Percentiles rank a stretch among this genome's conserved stretches.
Evolutionary conservation across 768 basidiomycete species (phyloP).

Genomic region (Myochromella boudieri): DNA sequence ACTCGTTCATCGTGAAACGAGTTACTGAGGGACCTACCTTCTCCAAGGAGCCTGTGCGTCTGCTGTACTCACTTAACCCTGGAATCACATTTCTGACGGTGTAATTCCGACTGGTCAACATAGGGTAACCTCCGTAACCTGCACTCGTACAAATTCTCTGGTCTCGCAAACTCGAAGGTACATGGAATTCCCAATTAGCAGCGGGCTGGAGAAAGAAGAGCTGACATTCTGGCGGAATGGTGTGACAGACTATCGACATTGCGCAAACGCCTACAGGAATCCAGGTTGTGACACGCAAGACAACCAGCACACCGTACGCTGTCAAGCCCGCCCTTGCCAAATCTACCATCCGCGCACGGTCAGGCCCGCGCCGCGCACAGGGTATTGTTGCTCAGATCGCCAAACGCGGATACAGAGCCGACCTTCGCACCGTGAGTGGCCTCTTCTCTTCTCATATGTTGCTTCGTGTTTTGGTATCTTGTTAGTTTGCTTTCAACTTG

Average conservation of each 20-base stretch:
- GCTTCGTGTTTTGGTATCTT: conserved; percentile 2
- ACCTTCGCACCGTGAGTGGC: conserved; percentile 70
- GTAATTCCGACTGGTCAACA: background rate
- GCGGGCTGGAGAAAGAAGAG: background rate
- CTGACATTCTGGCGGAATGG: background rate
- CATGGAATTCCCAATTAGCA: conserved; percentile 8
- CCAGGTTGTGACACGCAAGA: conserved; percentile 64
- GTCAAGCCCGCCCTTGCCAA: conserved; percentile 50
- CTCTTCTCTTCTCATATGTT: conserved; percentile 8
- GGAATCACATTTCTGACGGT: background rate
- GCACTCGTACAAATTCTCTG: conserved; percentile 93
- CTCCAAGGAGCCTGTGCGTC: conserved; percentile 79
- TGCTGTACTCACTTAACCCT: background rate
- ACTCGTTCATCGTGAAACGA: conserved; percentile 85
- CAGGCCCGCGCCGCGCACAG: conserved; percentile 68
- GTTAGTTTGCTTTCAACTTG: conserved; percentile 15
- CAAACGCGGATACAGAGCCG: conserved; percentile 74
- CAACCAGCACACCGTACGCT: conserved; percentile 50
- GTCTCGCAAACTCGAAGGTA: conserved; percentile 83
- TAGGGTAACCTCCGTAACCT: conserved; percentile 86
- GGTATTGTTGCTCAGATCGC: conserved; percentile 60
- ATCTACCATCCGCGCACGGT: conserved; percentile 60
- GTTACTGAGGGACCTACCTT: conserved; percentile 72
- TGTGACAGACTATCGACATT: conserved; percentile 63
- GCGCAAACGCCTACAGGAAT: conserved; percentile 53